Conservation (phyloP, 257 asterid genomes). For the Schizonepeta tenuifolia region DNA sequence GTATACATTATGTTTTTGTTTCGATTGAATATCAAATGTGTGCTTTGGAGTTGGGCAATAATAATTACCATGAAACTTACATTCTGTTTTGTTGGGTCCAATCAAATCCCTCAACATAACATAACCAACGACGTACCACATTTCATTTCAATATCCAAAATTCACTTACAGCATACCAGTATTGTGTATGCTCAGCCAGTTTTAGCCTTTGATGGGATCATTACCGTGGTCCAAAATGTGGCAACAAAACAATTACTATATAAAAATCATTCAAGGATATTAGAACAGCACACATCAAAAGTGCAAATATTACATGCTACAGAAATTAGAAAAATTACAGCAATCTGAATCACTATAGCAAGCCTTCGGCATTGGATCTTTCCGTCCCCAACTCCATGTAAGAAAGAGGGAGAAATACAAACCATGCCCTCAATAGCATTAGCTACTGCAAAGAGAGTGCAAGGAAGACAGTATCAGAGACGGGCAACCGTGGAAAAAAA, state of each 20-base stretch:
- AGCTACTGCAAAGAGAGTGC: constrained; percentile 14
- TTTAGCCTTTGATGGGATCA: not conserved
- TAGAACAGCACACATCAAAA: not conserved
- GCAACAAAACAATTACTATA: not conserved
- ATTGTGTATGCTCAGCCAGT: too few species aligned
- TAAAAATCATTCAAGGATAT: constrained; percentile 16
- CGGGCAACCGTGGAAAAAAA: not conserved
- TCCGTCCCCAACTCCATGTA: not conserved
- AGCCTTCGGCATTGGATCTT: not conserved
- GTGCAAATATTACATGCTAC: constrained; percentile 1
- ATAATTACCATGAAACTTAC: not conserved
- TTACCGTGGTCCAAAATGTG: not conserved
- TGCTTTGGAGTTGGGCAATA: not conserved
- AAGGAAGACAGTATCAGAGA: constrained; percentile 16
- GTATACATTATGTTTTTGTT: not conserved
- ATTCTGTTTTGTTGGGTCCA: not conserved
- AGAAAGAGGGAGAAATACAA: not conserved
- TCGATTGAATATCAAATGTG: not conserved
- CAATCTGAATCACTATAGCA: not conserved
- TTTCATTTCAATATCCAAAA: not conserved
- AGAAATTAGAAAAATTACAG: not conserved
- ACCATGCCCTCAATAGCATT: not conserved
- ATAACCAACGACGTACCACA: not conserved
- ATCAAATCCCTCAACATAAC: too few species aligned
- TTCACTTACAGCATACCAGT: too few species aligned